phyloP scores from a whole-genome alignment of 768 basidiomycete species.

The Krasilnikovozyma curviuscula region DNA sequence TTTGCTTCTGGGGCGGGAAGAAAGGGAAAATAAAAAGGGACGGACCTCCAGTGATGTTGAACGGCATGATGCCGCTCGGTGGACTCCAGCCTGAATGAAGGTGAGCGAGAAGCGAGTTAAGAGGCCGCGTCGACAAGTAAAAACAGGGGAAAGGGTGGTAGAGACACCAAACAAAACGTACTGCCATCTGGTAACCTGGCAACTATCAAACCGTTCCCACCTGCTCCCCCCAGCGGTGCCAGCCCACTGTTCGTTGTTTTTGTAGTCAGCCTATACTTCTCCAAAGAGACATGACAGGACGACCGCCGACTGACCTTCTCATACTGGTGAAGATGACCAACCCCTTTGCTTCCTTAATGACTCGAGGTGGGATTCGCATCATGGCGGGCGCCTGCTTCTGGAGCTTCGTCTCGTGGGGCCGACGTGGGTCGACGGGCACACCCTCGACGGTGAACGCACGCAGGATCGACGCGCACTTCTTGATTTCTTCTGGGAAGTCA shows the following conservation, averaged over 20 bases:
- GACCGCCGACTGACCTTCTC: too few species aligned
- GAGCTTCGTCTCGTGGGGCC: slow-evolving; percentile 9
- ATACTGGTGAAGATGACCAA: slow-evolving; percentile 25
- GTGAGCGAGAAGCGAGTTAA: too few species aligned
- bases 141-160: too few species aligned
- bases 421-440: slow-evolving; percentile 17
- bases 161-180: too few species aligned
- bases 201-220: slow-evolving; percentile 25
- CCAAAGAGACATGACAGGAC: too few species aligned
- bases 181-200: slow-evolving; percentile 24
- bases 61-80: slow-evolving; percentile 24
- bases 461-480: slow-evolving; percentile 24
- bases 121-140: too few species aligned
- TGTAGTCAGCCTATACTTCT: too few species aligned
- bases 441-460: slow-evolving; percentile 25
- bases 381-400: slow-evolving; percentile 10
- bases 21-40: too few species aligned
- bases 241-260: too few species aligned
- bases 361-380: slow-evolving; percentile 12
- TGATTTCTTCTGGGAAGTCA: slow-evolving; percentile 22
- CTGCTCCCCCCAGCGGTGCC: slow-evolving; percentile 26
- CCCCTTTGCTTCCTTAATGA: slow-evolving; percentile 21
- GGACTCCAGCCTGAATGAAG: too few species aligned
- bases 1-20: too few species aligned
- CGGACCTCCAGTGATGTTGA: slow-evolving; percentile 24